phyloP scores from a whole-genome alignment of 495 filamentous ascomycete genomes.

The Penicillium daleae region DNA sequence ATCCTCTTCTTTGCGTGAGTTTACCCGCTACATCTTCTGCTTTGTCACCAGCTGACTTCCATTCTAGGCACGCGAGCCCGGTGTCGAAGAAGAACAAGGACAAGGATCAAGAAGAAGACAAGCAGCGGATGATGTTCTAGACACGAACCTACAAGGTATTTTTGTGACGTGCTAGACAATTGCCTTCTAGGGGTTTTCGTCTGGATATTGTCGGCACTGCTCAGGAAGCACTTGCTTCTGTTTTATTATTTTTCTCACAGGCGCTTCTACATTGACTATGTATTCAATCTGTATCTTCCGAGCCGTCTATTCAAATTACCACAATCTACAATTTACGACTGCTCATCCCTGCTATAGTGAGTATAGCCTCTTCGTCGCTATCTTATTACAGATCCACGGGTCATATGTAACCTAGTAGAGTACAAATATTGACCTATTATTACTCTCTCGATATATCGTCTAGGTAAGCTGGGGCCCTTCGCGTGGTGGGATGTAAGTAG shows the following conservation, averaged over 20 bases:
- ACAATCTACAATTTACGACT: too few species aligned
- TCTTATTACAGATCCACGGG: too few species aligned
- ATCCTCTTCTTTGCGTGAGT: constrained; percentile 88
- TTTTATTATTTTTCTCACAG: constrained; percentile 18
- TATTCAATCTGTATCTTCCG: constrained; percentile 25
- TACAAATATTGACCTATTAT: too few species aligned
- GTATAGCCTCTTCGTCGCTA: too few species aligned
- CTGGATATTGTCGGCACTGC: constrained; percentile 21
- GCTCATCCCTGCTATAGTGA: too few species aligned
- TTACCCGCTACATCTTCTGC: neutral
- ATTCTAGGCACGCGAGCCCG: constrained; percentile 63
- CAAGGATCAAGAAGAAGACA: constrained; percentile 30
- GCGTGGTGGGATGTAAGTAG: too few species aligned
- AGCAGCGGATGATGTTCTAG: constrained; percentile 39
- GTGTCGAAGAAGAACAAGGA: constrained; percentile 56
- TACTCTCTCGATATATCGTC: too few species aligned
- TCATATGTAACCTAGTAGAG: too few species aligned
- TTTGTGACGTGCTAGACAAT: constrained; percentile 6
- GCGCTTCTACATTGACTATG: constrained; percentile 15
- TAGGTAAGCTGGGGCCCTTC: too few species aligned
- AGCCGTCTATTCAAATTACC: too few species aligned
- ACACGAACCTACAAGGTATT: neutral
- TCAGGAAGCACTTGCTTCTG: constrained; percentile 29
- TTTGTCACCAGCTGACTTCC: constrained; percentile 19
- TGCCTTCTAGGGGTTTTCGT: constrained; percentile 4